Percentiles rank a stretch among this genome's conserved stretches.
These are phyloP conservation scores for Moniliella sp. DNA, from an alignment of 1,284 basidiomycete genomes.

Conservation along the genomic window DNA sequence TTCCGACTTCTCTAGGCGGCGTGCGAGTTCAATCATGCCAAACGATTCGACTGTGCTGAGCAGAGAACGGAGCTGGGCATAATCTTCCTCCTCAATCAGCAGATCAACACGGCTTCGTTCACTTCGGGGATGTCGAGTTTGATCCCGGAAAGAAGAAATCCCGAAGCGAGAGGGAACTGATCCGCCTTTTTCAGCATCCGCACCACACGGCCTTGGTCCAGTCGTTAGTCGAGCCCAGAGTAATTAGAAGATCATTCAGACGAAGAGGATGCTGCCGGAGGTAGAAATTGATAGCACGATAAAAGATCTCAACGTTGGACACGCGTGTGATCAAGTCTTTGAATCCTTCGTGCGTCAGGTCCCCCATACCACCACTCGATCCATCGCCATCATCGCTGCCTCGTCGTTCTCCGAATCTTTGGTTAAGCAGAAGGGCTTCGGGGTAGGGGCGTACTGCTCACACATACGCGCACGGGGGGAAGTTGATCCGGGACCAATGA, in stretches of 20 bases:
- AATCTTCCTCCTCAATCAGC: conserved; percentile 94
- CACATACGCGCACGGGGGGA: conserved; percentile 76
- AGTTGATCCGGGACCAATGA: conserved; percentile 96
- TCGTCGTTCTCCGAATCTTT: conserved; percentile 94
- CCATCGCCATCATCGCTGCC: conserved; percentile 90
- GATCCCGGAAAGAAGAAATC: conserved; percentile 87
- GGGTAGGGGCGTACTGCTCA: conserved; percentile 88
- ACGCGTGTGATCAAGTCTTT: conserved; percentile 38
- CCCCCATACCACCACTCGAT: conserved; percentile 81
- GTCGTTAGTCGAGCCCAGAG: conserved; percentile 75
- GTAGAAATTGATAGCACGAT: conserved; percentile 46
- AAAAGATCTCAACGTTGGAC: conserved; percentile 95
- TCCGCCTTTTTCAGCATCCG: conserved; percentile 72
- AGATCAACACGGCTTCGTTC: conserved; percentile 89
- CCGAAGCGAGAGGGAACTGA: conserved; percentile 78
- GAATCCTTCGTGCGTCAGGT: conserved; percentile 98
- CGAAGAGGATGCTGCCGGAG: conserved; percentile 78
- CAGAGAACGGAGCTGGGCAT: conserved; percentile 79
- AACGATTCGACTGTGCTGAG: conserved; percentile 97
- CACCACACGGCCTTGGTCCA: conserved; percentile 84
- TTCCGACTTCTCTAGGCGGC: conserved; percentile 67
- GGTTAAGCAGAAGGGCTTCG: conserved; percentile 93
- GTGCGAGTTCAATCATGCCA: conserved; percentile 69
- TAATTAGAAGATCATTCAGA: conserved; percentile 74
- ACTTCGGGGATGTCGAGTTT: conserved; percentile 93